phyloP scores from a whole-genome alignment of 805 yeast genomes.

The Maudiozyma serrabonitensis region DNA sequence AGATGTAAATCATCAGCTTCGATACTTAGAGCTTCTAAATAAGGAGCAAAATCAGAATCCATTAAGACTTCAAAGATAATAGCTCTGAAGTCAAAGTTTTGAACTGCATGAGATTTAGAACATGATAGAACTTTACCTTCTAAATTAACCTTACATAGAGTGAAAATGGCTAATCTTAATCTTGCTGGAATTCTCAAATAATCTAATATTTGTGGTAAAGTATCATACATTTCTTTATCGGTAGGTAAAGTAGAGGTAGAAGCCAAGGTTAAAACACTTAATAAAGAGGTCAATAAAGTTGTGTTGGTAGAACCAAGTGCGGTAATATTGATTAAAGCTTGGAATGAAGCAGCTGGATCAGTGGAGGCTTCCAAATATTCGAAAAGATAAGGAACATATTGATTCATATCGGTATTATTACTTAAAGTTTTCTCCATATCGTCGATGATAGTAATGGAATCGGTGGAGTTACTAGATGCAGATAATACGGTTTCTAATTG shows the following conservation, averaged over 20 bases:
- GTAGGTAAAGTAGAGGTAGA: conserved; percentile 8
- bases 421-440: conserved; percentile 11
- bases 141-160: conserved; percentile 21
- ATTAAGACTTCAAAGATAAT: conserved; percentile 24
- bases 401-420: conserved; percentile 7
- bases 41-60: conserved; percentile 25
- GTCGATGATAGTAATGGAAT: conserved; percentile 13
- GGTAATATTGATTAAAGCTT: conserved; percentile 18
- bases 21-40: conserved; percentile 21
- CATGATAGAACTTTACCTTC: conserved; percentile 17
- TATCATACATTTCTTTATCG: conserved; percentile 13
- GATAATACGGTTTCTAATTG: conserved; percentile 17
- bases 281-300: conserved; percentile 14
- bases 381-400: conserved; percentile 18
- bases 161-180: conserved; percentile 25
- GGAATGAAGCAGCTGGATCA: conserved; percentile 18
- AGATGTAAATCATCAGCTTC: conserved; percentile 20
- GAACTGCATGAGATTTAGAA: conserved; percentile 25
- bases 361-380: conserved; percentile 15
- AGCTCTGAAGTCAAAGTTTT: conserved; percentile 24
- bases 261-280: conserved; percentile 15
- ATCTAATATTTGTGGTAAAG: conserved; percentile 19
- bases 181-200: conserved; percentile 20
- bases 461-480: conserved; percentile 15
- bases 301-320: conserved; percentile 16